Evolutionary conservation across 495 filamentous ascomycete genomes (phyloP).

Genomic region (Alectoria sarmentosa): DNA sequence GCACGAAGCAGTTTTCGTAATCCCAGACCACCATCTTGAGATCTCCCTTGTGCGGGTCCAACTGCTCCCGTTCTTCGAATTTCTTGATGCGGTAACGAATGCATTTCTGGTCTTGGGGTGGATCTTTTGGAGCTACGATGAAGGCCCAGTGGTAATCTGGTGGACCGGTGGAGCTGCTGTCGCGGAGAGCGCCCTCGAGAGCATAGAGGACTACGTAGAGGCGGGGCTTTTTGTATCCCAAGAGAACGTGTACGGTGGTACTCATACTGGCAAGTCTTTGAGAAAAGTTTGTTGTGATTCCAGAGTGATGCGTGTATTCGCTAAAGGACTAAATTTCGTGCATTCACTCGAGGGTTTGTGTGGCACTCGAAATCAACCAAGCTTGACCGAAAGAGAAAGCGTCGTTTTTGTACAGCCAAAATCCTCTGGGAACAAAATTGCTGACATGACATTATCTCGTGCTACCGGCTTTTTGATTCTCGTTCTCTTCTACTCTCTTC

Average conservation of each 20-base stretch:
- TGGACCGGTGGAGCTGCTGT: background rate
- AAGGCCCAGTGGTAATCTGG: constrained; percentile 1
- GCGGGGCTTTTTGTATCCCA: background rate
- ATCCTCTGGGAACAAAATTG: background rate
- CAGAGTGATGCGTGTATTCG: background rate
- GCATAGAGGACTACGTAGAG: background rate
- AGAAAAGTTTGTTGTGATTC: background rate
- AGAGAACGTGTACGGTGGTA: background rate
- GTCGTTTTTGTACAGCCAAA: background rate
- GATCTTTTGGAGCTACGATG: background rate
- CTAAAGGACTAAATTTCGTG: background rate
- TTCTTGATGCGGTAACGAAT: background rate
- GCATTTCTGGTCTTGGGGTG: background rate
- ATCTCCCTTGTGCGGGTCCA: background rate
- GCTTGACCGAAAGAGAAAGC: background rate
- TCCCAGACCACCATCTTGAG: background rate
- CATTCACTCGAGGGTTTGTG: background rate
- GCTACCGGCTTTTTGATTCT: background rate
- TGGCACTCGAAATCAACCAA: background rate
- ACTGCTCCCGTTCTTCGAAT: background rate
- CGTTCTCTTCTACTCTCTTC: background rate
- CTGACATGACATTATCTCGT: background rate
- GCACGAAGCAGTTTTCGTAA: background rate
- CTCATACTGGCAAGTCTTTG: background rate
- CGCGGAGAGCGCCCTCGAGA: background rate